Evolutionary conservation across 129 eudicot genomes (phyloP).

Genomic region (Smallanthus sonchifolius): DNA sequence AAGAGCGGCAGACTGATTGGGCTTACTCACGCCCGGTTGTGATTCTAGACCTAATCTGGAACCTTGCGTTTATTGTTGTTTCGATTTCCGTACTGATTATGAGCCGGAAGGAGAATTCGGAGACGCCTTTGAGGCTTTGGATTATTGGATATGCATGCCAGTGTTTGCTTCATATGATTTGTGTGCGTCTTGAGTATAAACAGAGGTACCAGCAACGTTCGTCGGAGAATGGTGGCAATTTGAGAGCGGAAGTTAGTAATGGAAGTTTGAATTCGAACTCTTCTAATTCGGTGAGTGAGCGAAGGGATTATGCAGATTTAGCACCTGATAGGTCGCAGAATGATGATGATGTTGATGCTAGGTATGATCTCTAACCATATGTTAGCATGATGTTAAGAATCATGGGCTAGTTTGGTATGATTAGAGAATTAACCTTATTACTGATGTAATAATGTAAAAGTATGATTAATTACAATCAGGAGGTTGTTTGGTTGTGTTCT

Average conservation of each 20-base stretch:
- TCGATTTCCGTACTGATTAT: slow-evolving; percentile 35
- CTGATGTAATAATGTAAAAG: background rate
- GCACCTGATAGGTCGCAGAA: slow-evolving; percentile 23
- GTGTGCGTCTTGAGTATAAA: slow-evolving; percentile 60
- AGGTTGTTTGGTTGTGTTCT: background rate
- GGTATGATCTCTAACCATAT: slow-evolving; percentile 27
- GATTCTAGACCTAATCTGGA: slow-evolving; percentile 54
- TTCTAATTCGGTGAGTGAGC: slow-evolving; percentile 48
- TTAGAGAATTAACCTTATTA: background rate
- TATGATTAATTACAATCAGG: background rate
- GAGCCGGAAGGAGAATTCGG: slow-evolving; percentile 45
- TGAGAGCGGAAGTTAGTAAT: slow-evolving; percentile 12
- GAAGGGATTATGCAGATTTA: slow-evolving; percentile 19
- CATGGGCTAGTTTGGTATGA: background rate
- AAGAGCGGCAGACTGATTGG: slow-evolving; percentile 76
- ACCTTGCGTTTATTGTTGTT: slow-evolving; percentile 41
- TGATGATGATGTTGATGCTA: slow-evolving; percentile 37
- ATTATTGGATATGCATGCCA: slow-evolving; percentile 50
- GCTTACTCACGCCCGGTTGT: slow-evolving; percentile 64
- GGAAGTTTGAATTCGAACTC: slow-evolving; percentile 27
- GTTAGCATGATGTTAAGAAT: background rate
- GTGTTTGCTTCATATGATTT: slow-evolving; percentile 67
- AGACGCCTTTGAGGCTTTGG: slow-evolving; percentile 66
- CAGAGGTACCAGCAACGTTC: slow-evolving; percentile 19
- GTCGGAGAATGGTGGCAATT: background rate